phyloP scores from a whole-genome alignment of 441 rosid species.

The Omphalea diandra region DNA sequence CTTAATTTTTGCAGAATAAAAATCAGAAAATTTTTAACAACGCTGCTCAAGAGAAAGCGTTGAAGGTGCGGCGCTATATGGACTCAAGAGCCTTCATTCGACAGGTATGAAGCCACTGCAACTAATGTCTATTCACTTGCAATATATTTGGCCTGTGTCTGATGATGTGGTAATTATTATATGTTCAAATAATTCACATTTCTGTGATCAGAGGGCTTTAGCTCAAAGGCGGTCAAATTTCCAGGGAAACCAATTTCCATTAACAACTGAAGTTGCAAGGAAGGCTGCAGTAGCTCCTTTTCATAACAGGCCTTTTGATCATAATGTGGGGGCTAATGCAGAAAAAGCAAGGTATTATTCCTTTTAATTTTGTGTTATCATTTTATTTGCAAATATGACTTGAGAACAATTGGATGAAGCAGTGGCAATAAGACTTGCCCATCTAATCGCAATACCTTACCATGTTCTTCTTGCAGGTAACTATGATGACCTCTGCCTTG shows the following conservation, averaged over 20 bases:
- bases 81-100: conserved; percentile 68
- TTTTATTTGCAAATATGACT: conserved; percentile 8
- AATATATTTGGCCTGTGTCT: neutral
- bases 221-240: conserved; percentile 75
- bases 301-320: conserved; percentile 48
- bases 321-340: conserved; percentile 38
- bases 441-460: conserved; percentile 5
- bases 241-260: conserved; percentile 62
- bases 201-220: conserved; percentile 59
- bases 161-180: neutral
- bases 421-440: neutral
- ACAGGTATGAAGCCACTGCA: conserved; percentile 48
- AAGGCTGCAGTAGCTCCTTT: conserved; percentile 57
- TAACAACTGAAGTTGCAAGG: conserved; percentile 53
- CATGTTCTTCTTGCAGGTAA: conserved; percentile 48
- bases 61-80: conserved; percentile 53
- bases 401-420: neutral
- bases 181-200: neutral
- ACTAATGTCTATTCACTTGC: neutral
- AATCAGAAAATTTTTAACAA: conserved; percentile 38
- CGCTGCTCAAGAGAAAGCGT: conserved; percentile 45
- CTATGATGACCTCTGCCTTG: conserved; percentile 34
- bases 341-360: conserved; percentile 66
- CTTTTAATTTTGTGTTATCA: neutral
- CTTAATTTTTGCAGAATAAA: conserved; percentile 53